Percentiles rank a stretch among this genome's conserved stretches.
Conservation (phyloP, 176 grass and related monocot genomes). For the Raddia distichophylla region DNA sequence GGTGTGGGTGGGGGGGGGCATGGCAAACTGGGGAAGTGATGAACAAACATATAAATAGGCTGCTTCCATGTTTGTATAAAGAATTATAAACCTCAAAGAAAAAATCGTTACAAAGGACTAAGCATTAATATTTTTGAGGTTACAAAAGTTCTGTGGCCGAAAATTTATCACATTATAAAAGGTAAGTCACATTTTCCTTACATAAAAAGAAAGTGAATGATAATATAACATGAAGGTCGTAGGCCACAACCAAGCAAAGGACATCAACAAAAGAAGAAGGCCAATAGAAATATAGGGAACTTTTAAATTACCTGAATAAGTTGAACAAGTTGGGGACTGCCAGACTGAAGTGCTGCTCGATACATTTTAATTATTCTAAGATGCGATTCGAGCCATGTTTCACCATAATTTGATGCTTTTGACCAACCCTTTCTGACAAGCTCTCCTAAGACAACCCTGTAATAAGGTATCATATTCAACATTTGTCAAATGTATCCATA, state of each 20-base stretch:
- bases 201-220: not conserved
- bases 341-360: constrained; percentile 63
- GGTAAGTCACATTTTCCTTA: not conserved
- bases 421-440: constrained; percentile 61
- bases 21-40: not conserved
- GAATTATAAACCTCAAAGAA: constrained; percentile 2
- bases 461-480: constrained; percentile 41
- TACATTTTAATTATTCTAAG: constrained; percentile 68
- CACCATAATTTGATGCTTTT: constrained; percentile 56
- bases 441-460: constrained; percentile 66
- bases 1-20: not conserved
- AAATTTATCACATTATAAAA: not conserved
- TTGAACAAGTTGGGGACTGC: constrained; percentile 62
- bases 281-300: constrained; percentile 6
- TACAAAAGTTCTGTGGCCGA: constrained; percentile 2
- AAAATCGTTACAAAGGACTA: not conserved
- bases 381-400: constrained; percentile 54
- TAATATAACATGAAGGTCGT: constrained; percentile 17
- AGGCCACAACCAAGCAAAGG: constrained; percentile 15
- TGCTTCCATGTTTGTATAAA: not conserved
- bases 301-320: constrained; percentile 65
- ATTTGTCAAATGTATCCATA: constrained; percentile 26
- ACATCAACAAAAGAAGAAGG: constrained; percentile 27
- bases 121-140: not conserved
- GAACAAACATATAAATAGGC: constrained; percentile 8